phyloP scores from a whole-genome alignment of 2,329 filamentous ascomycete genomes.

The Graphilbum fragrans region DNA sequence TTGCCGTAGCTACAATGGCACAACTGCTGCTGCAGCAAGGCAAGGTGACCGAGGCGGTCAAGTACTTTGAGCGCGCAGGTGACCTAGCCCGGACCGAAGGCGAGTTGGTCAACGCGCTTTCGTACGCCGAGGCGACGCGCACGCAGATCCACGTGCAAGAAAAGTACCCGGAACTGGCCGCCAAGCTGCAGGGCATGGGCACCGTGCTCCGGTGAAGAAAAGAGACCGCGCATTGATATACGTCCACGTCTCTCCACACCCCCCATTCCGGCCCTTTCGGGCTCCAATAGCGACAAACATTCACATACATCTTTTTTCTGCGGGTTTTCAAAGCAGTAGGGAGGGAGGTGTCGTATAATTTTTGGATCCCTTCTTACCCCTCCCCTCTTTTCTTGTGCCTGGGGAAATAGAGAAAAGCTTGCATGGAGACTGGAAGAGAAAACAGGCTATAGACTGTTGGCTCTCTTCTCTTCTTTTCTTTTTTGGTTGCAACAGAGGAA shows the following conservation, averaged over 20 bases:
- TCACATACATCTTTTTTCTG: no score
- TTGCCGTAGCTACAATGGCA: constrained; percentile 96
- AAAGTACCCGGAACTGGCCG: constrained; percentile 71
- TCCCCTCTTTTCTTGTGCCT: no score
- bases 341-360: no score
- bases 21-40: constrained; percentile 95
- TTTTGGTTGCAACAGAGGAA: not conserved
- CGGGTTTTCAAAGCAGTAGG: no score
- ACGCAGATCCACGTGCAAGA: constrained; percentile 89
- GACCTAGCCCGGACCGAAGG: constrained; percentile 89
- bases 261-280: no score
- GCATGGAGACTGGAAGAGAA: no score
- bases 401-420: no score
- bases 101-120: constrained; percentile 91
- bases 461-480: not conserved
- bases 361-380: no score
- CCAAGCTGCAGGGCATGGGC: constrained; percentile 51
- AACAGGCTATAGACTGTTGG: no score
- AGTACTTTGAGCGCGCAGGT: constrained; percentile 93
- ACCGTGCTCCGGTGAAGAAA: constrained; percentile 15
- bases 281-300: no score
- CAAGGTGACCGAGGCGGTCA: constrained; percentile 87
- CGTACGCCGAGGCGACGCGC: constrained; percentile 90
- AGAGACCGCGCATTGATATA: no score
- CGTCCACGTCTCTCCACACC: no score